Evolutionary conservation across 2,329 filamentous ascomycete genomes (phyloP).

Genomic region (Arthrobotrys sinensis): DNA sequence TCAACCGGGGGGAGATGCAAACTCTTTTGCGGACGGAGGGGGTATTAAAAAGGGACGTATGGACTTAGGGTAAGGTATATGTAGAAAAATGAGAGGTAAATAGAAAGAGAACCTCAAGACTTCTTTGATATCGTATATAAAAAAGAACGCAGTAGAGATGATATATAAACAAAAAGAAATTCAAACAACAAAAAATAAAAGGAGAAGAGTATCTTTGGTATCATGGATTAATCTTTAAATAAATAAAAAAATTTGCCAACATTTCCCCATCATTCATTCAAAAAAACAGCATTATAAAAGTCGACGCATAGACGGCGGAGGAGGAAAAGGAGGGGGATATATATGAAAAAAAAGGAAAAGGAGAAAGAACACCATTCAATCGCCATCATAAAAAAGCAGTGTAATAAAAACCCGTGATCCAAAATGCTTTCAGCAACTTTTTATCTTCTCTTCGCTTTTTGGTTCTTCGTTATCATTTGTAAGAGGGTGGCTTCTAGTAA

Average conservation of each 20-base stretch:
- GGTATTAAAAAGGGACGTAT: no score
- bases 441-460: background rate
- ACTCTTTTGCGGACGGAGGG: no score
- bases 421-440: slow-evolving; percentile 50
- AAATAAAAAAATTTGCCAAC: slow-evolving; percentile 7
- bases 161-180: slow-evolving; percentile 8
- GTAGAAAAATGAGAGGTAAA: background rate
- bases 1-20: no score
- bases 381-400: slow-evolving; percentile 17
- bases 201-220: slow-evolving; percentile 59
- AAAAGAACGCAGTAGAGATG: slow-evolving; percentile 3
- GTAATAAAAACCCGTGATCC: slow-evolving; percentile 16
- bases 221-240: slow-evolving; percentile 57
- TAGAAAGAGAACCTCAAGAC: background rate
- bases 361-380: slow-evolving; percentile 29
- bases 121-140: slow-evolving; percentile 8
- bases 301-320: background rate
- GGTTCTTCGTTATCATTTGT: background rate
- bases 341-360: slow-evolving; percentile 16
- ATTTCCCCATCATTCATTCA: slow-evolving; percentile 37
- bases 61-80: no score
- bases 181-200: slow-evolving; percentile 19
- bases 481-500: background rate
- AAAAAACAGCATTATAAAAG: slow-evolving; percentile 20
- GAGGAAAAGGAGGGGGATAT: slow-evolving; percentile 11